Percentiles rank a stretch among this genome's conserved stretches.
phyloP scores from a whole-genome alignment of 345 rosid genomes.

The Rhizophora apiculata region DNA sequence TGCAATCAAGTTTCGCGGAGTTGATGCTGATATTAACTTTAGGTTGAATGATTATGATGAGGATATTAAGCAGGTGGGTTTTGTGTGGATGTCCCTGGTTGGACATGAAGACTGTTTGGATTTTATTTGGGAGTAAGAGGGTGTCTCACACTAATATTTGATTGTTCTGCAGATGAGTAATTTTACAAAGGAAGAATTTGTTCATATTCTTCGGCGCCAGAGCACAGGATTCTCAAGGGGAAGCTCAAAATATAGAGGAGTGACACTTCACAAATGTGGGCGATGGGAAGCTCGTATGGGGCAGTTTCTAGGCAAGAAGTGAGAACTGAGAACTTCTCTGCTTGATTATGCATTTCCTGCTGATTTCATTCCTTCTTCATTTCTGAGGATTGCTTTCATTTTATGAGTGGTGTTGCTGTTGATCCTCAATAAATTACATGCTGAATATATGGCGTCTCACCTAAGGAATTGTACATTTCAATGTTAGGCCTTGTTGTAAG shows the following conservation, averaged over 20 bases:
- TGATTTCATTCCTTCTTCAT: background rate
- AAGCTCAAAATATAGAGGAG: slow-evolving; percentile 5
- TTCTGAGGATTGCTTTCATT: background rate
- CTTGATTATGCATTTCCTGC: background rate
- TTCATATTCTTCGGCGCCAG: background rate
- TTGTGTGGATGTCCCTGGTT: background rate
- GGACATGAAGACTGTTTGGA: background rate
- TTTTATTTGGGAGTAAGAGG: background rate
- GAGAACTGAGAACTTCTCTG: slow-evolving; percentile 1
- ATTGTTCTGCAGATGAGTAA: background rate
- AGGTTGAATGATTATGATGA: slow-evolving; percentile 53
- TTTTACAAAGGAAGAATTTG: background rate
- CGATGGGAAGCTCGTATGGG: slow-evolving; percentile 6
- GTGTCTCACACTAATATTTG: background rate
- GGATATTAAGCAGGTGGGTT: slow-evolving; percentile 60
- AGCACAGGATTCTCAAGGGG: background rate
- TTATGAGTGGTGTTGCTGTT: background rate
- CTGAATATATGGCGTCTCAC: background rate
- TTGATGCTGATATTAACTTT: slow-evolving; percentile 82
- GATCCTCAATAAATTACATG: background rate
- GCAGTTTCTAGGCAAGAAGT: slow-evolving; percentile 2
- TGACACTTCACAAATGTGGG: background rate
- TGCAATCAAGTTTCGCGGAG: slow-evolving; percentile 76
- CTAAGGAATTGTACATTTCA: slow-evolving; percentile 6
- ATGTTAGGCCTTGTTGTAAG: slow-evolving; percentile 14